Percentiles rank a stretch among this genome's conserved stretches.
phyloP scores from a whole-genome alignment of 805 yeast genomes.

The Ogataea ganodermae region DNA sequence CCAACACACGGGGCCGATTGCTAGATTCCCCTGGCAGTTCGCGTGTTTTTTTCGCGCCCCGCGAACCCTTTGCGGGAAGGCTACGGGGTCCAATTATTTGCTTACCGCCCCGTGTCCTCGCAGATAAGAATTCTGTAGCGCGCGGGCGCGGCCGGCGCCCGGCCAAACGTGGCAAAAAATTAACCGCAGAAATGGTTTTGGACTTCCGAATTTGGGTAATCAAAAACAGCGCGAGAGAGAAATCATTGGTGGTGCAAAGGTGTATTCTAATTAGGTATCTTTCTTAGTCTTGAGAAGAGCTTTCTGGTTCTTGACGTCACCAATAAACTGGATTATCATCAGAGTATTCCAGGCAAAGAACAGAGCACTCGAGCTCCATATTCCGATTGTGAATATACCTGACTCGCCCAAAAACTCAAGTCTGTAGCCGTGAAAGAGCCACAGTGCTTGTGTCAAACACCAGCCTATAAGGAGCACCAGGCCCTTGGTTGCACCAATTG shows the following conservation, averaged over 20 bases:
- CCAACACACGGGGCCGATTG: not conserved
- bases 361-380: constrained; percentile 27
- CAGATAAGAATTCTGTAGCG: not conserved
- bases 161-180: constrained; percentile 7
- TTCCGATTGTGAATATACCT: constrained; percentile 24
- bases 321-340: constrained; percentile 24
- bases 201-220: constrained; percentile 4
- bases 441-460: constrained; percentile 68
- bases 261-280: not conserved
- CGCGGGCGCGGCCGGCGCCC: constrained; percentile 5
- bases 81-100: not conserved
- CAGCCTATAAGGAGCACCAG: constrained; percentile 51
- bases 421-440: constrained; percentile 78
- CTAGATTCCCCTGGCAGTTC: too few relatives aligned
- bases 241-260: not conserved
- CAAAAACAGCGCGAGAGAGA: constrained; percentile 1
- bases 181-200: not conserved
- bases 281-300: constrained; percentile 4
- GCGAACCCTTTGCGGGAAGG: not conserved
- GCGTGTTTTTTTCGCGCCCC: not conserved
- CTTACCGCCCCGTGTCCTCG: not conserved
- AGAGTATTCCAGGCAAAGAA: constrained; percentile 32
- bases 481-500: constrained; percentile 42
- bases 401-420: constrained; percentile 77
- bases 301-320: constrained; percentile 17